Conservation (phyloP, 371 early-diverging fungal genomes). For the Apophysomyces trapeziformis region DNA sequence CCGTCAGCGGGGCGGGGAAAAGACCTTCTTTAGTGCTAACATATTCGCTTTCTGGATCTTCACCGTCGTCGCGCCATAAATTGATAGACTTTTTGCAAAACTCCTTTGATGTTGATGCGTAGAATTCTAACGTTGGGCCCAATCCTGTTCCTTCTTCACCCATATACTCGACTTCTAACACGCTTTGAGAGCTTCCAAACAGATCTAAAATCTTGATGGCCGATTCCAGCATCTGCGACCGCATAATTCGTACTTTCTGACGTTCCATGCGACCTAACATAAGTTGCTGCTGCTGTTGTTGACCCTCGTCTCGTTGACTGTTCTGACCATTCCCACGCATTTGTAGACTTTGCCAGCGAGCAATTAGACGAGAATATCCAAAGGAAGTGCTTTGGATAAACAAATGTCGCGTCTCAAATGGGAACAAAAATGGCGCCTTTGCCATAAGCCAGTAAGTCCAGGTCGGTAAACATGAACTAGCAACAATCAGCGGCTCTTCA, state of each 20-base stretch:
- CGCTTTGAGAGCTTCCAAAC: slow-evolving; percentile 68
- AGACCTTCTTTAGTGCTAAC: slow-evolving; percentile 62
- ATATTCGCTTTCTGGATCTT: slow-evolving; percentile 31
- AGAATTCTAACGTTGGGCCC: slow-evolving; percentile 95
- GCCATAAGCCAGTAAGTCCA: slow-evolving; percentile 76
- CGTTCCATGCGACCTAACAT: slow-evolving; percentile 74
- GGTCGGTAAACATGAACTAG: slow-evolving; percentile 75
- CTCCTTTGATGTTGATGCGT: slow-evolving; percentile 78
- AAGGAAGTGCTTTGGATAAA: slow-evolving; percentile 86
- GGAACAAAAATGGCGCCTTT: slow-evolving; percentile 80
- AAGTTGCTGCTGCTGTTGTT: slow-evolving; percentile 38
- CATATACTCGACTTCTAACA: slow-evolving; percentile 90
- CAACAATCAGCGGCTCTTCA: slow-evolving; percentile 88
- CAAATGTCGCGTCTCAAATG: slow-evolving; percentile 80
- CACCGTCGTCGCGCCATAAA: slow-evolving; percentile 66
- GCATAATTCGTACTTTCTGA: slow-evolving; percentile 85
- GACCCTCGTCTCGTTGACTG: slow-evolving; percentile 22
- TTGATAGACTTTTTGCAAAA: slow-evolving; percentile 62
- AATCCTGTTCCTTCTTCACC: slow-evolving; percentile 95
- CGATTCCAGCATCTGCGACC: slow-evolving; percentile 77
- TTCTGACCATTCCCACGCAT: slow-evolving; percentile 43
- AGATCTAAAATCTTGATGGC: slow-evolving; percentile 81
- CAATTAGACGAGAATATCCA: slow-evolving; percentile 82
- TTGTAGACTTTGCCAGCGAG: slow-evolving; percentile 60
- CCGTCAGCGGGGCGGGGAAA: slow-evolving; percentile 71